Conservation (phyloP, 139 green algal species). For the Trebouxia sp. region DNA sequence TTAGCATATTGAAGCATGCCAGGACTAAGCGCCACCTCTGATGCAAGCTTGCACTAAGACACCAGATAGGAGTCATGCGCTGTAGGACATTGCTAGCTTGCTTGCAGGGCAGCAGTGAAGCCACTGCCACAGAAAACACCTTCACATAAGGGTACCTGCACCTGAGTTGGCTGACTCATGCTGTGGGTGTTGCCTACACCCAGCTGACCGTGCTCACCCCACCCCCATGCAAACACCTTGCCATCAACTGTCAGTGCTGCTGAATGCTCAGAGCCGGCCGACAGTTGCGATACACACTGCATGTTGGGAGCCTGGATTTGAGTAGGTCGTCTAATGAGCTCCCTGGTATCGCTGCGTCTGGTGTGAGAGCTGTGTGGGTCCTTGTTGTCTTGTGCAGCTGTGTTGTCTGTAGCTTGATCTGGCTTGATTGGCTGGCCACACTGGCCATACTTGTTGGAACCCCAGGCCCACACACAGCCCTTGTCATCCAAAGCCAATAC, state of each 20-base stretch:
- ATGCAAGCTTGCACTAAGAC: too few relatives aligned
- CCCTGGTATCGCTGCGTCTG: too few relatives aligned
- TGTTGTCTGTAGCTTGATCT: too few relatives aligned
- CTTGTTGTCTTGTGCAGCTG: too few relatives aligned
- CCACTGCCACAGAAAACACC: neutral
- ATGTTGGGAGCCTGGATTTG: too few relatives aligned
- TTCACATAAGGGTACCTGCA: neutral
- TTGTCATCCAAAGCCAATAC: neutral
- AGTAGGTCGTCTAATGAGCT: too few relatives aligned
- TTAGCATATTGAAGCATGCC: too few relatives aligned
- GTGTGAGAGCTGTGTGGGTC: too few relatives aligned
- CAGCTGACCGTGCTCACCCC: neutral
- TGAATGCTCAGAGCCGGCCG: slow-evolving; percentile 6
- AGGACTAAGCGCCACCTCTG: too few relatives aligned
- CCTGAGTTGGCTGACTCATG: neutral
- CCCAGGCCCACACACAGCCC: neutral
- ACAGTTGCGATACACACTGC: too few relatives aligned
- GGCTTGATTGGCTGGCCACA: neutral
- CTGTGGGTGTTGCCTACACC: neutral
- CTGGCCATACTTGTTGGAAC: neutral
- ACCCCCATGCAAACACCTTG: neutral
- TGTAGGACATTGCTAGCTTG: too few relatives aligned
- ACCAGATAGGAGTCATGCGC: too few relatives aligned
- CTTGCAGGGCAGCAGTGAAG: neutral
- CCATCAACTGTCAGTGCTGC: neutral